phyloP scores from a whole-genome alignment of 352 stramenopile species.

The Phytophthora pinifolia region DNA sequence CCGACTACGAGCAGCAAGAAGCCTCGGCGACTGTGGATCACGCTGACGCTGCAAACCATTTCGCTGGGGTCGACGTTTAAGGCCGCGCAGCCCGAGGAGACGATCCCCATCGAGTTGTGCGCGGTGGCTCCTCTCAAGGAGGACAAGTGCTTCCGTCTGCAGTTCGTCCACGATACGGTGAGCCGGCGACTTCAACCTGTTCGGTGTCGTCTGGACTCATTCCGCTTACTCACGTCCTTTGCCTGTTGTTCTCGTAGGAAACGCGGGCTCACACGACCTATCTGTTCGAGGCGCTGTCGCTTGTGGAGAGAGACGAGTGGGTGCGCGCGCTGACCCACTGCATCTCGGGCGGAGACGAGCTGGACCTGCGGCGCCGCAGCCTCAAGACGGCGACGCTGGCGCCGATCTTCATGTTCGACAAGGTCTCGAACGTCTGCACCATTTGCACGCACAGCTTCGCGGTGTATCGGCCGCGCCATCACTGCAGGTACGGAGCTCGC shows the following conservation, averaged over 20 bases:
- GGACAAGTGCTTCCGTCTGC: slow-evolving; percentile 55
- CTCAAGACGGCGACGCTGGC: slow-evolving; percentile 75
- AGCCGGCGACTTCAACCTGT: slow-evolving; percentile 18
- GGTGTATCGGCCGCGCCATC: slow-evolving; percentile 80
- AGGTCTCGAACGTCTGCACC: slow-evolving; percentile 84
- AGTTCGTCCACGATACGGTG: slow-evolving; percentile 37
- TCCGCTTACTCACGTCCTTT: slow-evolving; percentile 14
- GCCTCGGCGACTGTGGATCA: slow-evolving; percentile 69
- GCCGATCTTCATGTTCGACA: slow-evolving; percentile 89
- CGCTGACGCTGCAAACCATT: slow-evolving; percentile 74
- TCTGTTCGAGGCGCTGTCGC: slow-evolving; percentile 67
- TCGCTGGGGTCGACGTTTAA: slow-evolving; percentile 73
- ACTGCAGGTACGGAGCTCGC: slow-evolving; percentile 60
- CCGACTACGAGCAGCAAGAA: slow-evolving; percentile 31
- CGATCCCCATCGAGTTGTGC: slow-evolving; percentile 62
- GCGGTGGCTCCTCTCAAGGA: slow-evolving; percentile 52
- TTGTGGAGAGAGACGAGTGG: slow-evolving; percentile 77
- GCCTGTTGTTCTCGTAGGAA: slow-evolving; percentile 22
- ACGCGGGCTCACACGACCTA: slow-evolving; percentile 43
- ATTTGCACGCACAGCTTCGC: slow-evolving; percentile 84
- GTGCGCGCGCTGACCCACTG: slow-evolving; percentile 77
- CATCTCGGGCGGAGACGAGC: slow-evolving; percentile 54
- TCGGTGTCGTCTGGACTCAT: slow-evolving; percentile 7
- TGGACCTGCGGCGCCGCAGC: slow-evolving; percentile 64
- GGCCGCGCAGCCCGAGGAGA: slow-evolving; percentile 59